Evolutionary conservation across 1,284 basidiomycete genomes (phyloP).

Genomic region (Ustilago hordei): DNA sequence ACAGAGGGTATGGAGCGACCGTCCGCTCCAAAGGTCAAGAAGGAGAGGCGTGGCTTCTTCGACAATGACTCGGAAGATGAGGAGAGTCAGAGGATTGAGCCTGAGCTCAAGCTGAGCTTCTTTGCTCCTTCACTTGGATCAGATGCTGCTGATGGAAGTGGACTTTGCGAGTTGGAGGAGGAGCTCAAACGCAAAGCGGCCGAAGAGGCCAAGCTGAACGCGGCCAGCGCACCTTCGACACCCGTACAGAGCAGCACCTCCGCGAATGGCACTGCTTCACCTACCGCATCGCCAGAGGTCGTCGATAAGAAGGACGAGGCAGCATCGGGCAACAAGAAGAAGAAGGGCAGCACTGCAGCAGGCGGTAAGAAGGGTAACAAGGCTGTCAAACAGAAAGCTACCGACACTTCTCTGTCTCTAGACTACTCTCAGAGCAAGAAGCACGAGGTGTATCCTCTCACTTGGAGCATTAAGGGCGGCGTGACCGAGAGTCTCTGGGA

Average conservation of each 20-base stretch:
- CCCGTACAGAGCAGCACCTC: slow-evolving; percentile 7
- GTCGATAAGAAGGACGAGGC: slow-evolving; percentile 23
- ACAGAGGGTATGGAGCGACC: slow-evolving; percentile 49
- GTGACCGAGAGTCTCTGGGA: slow-evolving; percentile 64
- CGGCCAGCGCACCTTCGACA: slow-evolving; percentile 10
- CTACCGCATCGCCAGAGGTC: slow-evolving; percentile 25
- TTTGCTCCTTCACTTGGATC: slow-evolving; percentile 60
- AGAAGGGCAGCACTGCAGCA: slow-evolving; percentile 18
- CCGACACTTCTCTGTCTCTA: slow-evolving; percentile 7
- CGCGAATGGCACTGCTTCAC: slow-evolving; percentile 9
- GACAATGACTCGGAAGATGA: slow-evolving; percentile 54
- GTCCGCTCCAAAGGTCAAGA: slow-evolving; percentile 46
- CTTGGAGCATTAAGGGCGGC: slow-evolving; percentile 51
- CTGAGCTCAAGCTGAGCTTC: slow-evolving; percentile 57
- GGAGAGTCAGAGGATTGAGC: slow-evolving; percentile 42
- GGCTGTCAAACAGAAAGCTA: slow-evolving; percentile 24
- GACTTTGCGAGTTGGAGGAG: slow-evolving; percentile 46
- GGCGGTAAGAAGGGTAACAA: slow-evolving; percentile 39
- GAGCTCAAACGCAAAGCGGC: slow-evolving; percentile 46
- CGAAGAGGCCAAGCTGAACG: slow-evolving; percentile 34
- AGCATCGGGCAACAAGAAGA: slow-evolving; percentile 33
- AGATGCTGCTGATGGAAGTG: slow-evolving; percentile 58
- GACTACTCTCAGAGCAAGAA: slow-evolving; percentile 37
- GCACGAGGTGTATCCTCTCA: slow-evolving; percentile 59
- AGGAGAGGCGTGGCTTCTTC: slow-evolving; percentile 50